Percentiles rank a stretch among this genome's conserved stretches.
Conservation (phyloP, 192 early-diverging fungal species). For the Linderina pennispora region DNA sequence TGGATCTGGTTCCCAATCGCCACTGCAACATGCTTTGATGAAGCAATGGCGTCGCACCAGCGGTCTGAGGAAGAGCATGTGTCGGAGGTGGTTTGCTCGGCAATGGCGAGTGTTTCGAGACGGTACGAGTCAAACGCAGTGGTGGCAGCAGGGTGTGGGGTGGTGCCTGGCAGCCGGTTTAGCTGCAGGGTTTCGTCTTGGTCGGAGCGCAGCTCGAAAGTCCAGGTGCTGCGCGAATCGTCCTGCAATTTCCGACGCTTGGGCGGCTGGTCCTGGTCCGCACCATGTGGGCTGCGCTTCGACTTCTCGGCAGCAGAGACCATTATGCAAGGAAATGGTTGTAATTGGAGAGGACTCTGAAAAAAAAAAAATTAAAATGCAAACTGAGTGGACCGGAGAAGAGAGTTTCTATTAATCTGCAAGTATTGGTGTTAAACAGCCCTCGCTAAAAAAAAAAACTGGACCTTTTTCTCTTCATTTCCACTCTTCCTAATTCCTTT, state of each 20-base stretch:
- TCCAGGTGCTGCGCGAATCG: conserved; percentile 11
- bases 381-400: too few species aligned
- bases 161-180: background rate
- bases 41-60: conserved; percentile 18
- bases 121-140: conserved; percentile 26
- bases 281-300: background rate
- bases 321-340: too few species aligned
- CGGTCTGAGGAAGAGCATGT: background rate
- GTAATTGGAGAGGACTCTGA: too few species aligned
- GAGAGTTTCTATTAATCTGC: conserved; percentile 20
- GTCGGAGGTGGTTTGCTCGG: background rate
- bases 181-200: conserved; percentile 40
- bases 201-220: conserved; percentile 10
- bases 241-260: background rate
- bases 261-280: background rate
- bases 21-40: conserved; percentile 25
- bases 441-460: too few species aligned
- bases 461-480: background rate
- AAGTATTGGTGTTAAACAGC: background rate
- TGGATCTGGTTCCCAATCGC: conserved; percentile 18
- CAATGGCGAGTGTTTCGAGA: conserved; percentile 33
- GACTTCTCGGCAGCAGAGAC: too few species aligned
- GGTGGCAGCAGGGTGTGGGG: background rate
- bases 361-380: background rate
- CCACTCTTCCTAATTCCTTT: too few species aligned